These are phyloP conservation scores for Mortierella sp. DNA, from an alignment of 371 early-diverging fungal genomes.

Conservation along the genomic window DNA sequence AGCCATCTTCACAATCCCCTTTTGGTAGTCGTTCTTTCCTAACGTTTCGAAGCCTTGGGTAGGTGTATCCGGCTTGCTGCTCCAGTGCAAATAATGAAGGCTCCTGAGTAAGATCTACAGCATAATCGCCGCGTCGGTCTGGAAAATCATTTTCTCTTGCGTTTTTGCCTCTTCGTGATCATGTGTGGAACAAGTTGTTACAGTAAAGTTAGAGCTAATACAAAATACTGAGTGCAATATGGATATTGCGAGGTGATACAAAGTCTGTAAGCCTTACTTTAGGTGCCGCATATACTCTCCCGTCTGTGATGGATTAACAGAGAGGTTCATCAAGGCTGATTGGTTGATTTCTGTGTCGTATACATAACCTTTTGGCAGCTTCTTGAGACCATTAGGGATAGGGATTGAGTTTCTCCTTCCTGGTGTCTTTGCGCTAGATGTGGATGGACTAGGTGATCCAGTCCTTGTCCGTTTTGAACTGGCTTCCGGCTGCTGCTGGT, in stretches of 20 bases:
- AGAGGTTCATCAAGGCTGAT: constrained; percentile 41
- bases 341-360: constrained; percentile 52
- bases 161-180: constrained; percentile 21
- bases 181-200: neutral
- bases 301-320: constrained; percentile 41
- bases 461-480: constrained; percentile 36
- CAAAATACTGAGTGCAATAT: neutral
- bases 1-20: constrained; percentile 72
- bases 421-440: constrained; percentile 15
- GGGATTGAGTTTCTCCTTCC: constrained; percentile 27
- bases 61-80: constrained; percentile 76
- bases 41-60: constrained; percentile 71
- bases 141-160: constrained; percentile 48
- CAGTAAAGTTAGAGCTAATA: neutral
- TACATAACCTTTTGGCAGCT: constrained; percentile 51
- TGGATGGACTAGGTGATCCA: constrained; percentile 23
- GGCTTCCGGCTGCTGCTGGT: neutral
- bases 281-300: constrained; percentile 47
- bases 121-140: constrained; percentile 45
- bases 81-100: constrained; percentile 66
- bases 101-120: constrained; percentile 38
- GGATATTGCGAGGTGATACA: neutral
- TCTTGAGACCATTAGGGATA: constrained; percentile 52
- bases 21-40: constrained; percentile 72
- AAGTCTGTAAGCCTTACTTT: constrained; percentile 16